These are phyloP conservation scores for Colletotrichum truncatum DNA, from an alignment of 2,329 filamentous ascomycete genomes.

Conservation along the genomic window DNA sequence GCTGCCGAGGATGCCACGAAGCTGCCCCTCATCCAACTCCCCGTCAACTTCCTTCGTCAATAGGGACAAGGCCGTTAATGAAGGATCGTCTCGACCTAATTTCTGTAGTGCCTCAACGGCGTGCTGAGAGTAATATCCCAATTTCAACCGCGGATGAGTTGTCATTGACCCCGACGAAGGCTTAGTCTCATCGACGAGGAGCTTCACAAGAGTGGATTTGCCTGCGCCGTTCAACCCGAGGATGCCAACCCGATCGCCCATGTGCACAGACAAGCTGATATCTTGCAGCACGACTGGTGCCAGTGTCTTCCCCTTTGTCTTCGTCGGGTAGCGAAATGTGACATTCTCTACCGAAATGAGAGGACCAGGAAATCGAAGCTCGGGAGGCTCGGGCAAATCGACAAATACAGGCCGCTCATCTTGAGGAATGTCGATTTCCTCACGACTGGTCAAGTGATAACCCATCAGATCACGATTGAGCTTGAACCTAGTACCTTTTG, in stretches of 20 bases:
- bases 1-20: slow-evolving; percentile 72
- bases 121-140: slow-evolving; percentile 85
- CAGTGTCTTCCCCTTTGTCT: slow-evolving; percentile 38
- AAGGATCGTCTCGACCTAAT: slow-evolving; percentile 53
- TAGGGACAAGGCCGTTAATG: slow-evolving; percentile 72
- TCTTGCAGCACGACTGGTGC: slow-evolving; percentile 64
- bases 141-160: slow-evolving; percentile 72
- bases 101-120: slow-evolving; percentile 75
- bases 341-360: slow-evolving; percentile 77
- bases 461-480: slow-evolving; percentile 78
- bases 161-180: slow-evolving; percentile 71
- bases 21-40: slow-evolving; percentile 70
- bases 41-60: slow-evolving; percentile 64
- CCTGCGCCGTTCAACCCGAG: slow-evolving; percentile 84
- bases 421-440: slow-evolving; percentile 76
- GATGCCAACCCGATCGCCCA: slow-evolving; percentile 79
- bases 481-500: slow-evolving; percentile 80
- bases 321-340: slow-evolving; percentile 67
- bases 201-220: slow-evolving; percentile 80
- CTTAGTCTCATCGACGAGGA: slow-evolving; percentile 69
- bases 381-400: slow-evolving; percentile 68
- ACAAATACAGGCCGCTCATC: slow-evolving; percentile 69
- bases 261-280: slow-evolving; percentile 74
- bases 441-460: slow-evolving; percentile 65
- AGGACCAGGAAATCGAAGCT: slow-evolving; percentile 79